Conservation (phyloP, 495 filamentous ascomycete genomes). For the Coniosporium apollinis region DNA sequence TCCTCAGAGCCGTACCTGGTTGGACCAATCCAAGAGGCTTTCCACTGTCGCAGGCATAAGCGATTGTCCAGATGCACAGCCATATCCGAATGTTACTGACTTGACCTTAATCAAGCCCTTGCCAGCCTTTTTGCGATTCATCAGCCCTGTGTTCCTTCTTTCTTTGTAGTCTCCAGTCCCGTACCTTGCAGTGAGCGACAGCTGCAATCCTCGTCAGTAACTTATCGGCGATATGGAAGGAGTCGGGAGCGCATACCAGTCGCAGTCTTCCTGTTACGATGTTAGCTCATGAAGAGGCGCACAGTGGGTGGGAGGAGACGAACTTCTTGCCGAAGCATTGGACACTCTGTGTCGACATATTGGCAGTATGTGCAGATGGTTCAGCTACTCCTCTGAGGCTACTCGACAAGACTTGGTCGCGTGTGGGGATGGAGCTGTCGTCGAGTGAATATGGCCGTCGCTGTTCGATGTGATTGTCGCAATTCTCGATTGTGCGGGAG, state of each 20-base stretch:
- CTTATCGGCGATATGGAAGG: constrained; percentile 18
- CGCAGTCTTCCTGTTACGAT: constrained; percentile 25
- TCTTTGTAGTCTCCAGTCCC: constrained; percentile 11
- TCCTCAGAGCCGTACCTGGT: too few species aligned
- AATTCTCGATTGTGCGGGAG: too few species aligned
- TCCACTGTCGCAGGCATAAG: too few species aligned
- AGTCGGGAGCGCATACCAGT: constrained; percentile 14
- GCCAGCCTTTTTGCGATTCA: constrained; percentile 75
- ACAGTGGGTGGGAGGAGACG: constrained; percentile 1
- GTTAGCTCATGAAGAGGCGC: constrained; percentile 1
- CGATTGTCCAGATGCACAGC: too few species aligned
- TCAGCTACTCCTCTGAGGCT: not conserved
- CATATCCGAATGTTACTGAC: too few species aligned
- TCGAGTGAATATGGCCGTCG: too few species aligned
- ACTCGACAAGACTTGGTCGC: too few species aligned
- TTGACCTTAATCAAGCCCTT: constrained; percentile 97
- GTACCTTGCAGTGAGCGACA: constrained; percentile 90
- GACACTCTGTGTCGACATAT: constrained; percentile 66
- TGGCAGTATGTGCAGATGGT: constrained; percentile 26
- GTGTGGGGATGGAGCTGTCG: too few species aligned
- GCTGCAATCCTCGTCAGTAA: constrained; percentile 39
- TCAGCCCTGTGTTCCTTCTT: constrained; percentile 21
- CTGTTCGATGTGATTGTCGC: too few species aligned
- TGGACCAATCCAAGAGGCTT: constrained; percentile 83
- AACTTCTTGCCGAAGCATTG: constrained; percentile 90